These are phyloP conservation scores for Flaveria brownii DNA, from an alignment of 129 eudicot genomes.

Conservation along the genomic window DNA sequence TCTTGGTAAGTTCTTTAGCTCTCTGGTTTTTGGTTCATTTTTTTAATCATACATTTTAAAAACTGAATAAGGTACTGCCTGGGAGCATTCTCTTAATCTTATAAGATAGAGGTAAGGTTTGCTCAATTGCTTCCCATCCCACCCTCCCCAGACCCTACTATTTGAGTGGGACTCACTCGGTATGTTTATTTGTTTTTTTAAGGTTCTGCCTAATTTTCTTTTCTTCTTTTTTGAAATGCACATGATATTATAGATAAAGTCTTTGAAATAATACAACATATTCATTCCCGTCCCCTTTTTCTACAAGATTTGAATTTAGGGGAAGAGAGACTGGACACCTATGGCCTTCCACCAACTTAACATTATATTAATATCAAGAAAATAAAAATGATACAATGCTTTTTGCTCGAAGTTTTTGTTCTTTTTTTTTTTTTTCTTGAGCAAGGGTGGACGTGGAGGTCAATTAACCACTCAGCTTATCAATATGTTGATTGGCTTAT, in stretches of 20 bases:
- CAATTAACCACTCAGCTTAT: neutral
- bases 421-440: neutral
- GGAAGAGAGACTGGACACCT: neutral
- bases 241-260: neutral
- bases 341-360: neutral
- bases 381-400: neutral
- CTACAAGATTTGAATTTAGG: neutral
- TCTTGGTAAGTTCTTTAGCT: slow-evolving; percentile 60
- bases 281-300: neutral
- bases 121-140: no score
- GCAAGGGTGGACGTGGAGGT: slow-evolving; percentile 4
- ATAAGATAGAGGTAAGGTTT: no score
- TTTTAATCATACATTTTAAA: slow-evolving; percentile 1
- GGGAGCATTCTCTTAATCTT: no score
- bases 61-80: slow-evolving; percentile 3
- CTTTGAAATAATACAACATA: neutral
- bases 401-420: neutral
- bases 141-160: no score
- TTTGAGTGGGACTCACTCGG: no score
- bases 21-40: slow-evolving; percentile 10
- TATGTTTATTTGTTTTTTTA: no score
- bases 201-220: no score
- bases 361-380: neutral
- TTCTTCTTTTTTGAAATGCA: neutral
- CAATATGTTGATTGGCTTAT: slow-evolving; percentile 2